Percentiles rank a stretch among this genome's conserved stretches.
Conservation (phyloP, 2,329 filamentous ascomycete genomes). For the Claviceps purpurea region DNA sequence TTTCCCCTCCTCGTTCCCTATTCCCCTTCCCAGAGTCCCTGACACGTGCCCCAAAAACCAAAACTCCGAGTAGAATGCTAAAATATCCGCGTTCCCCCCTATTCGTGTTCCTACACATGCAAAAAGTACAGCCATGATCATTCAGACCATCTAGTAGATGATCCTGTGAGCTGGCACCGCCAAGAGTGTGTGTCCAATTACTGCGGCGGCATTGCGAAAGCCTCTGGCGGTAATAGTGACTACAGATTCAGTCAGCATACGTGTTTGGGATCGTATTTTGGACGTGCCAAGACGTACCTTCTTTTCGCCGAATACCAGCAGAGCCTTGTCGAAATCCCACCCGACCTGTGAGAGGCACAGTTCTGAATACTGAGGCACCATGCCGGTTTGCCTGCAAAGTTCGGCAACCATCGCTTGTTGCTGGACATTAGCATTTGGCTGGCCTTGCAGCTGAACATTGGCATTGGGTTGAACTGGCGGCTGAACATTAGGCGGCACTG, state of each 20-base stretch:
- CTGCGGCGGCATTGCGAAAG: constrained; percentile 11
- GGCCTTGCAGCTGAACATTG: constrained; percentile 39
- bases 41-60: background rate
- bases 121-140: background rate
- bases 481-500: constrained; percentile 3
- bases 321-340: constrained; percentile 68
- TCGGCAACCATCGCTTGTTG: constrained; percentile 62
- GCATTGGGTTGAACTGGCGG: constrained; percentile 7
- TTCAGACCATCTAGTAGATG: no score
- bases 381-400: constrained; percentile 62
- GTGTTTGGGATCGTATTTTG: background rate
- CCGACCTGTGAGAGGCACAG: constrained; percentile 67
- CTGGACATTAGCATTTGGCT: constrained; percentile 22
- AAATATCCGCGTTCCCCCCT: background rate
- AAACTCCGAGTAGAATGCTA: constrained; percentile 3
- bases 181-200: background rate
- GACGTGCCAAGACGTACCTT: constrained; percentile 38
- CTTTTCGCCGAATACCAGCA: constrained; percentile 61
- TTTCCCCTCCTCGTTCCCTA: background rate
- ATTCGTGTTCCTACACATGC: background rate
- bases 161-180: background rate
- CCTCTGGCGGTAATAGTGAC: constrained; percentile 15
- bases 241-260: constrained; percentile 3
- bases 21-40: no score
- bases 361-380: constrained; percentile 66